A percentile compares a stretch with the other conserved stretches of the same genome.
phyloP scores from a whole-genome alignment of 441 rosid species.

The Eruca vesicaria region DNA sequence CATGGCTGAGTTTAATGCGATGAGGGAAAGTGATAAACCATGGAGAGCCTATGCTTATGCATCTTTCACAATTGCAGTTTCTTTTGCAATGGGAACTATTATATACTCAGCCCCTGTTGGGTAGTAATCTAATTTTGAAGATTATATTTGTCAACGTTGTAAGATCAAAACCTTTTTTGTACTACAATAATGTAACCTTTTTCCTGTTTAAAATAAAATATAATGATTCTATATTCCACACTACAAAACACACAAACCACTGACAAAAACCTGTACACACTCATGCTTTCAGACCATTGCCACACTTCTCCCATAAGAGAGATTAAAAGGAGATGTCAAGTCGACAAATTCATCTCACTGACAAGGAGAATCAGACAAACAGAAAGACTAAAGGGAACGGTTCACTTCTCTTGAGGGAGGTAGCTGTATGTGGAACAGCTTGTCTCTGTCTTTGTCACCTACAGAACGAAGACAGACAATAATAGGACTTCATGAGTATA shows the following conservation, averaged over 20 bases:
- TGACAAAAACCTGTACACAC: conserved; percentile 36
- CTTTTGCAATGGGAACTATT: background rate
- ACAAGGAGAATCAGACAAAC: conserved; percentile 4
- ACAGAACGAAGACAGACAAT: conserved; percentile 22
- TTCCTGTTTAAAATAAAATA: conserved; percentile 15
- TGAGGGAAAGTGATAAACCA: conserved; percentile 53
- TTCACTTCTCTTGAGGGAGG: conserved; percentile 51
- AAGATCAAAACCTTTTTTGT: conserved; percentile 24
- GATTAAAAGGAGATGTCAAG: background rate
- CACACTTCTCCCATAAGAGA: conserved; percentile 8
- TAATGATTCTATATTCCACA: conserved; percentile 30
- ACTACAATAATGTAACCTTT: conserved; percentile 2
- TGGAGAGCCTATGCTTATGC: background rate
- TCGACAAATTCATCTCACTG: conserved; percentile 21
- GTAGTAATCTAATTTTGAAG: background rate
- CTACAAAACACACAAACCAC: conserved; percentile 16
- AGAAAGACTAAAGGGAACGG: background rate
- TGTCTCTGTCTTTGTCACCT: conserved; percentile 88
- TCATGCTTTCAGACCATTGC: conserved; percentile 18
- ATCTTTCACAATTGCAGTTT: background rate
- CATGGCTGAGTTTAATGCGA: background rate
- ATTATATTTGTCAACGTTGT: background rate
- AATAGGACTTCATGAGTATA: background rate
- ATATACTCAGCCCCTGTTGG: conserved; percentile 32
- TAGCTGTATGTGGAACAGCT: conserved; percentile 67